Percentiles rank a stretch among this genome's conserved stretches.
These are phyloP conservation scores for Fomitiporia mediterranea DNA, from an alignment of 1,284 basidiomycete genomes.

Conservation along the genomic window DNA sequence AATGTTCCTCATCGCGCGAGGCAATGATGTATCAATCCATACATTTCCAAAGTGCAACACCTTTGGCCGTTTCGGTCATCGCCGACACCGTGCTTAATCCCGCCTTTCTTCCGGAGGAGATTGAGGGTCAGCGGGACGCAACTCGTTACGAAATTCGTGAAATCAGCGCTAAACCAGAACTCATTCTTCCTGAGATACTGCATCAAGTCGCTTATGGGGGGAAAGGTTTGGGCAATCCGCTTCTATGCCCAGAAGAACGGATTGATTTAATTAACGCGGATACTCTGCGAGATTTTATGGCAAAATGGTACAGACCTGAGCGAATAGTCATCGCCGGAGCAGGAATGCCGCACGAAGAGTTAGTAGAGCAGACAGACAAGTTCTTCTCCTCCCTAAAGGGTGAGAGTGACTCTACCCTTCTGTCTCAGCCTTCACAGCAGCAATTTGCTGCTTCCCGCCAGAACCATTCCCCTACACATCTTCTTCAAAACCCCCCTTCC, in stretches of 20 bases:
- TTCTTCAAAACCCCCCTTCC: constrained; percentile 40
- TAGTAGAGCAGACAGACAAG: constrained; percentile 82
- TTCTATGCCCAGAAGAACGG: constrained; percentile 85
- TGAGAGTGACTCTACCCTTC: constrained; percentile 29
- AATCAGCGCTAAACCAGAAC: constrained; percentile 85
- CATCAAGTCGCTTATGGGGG: constrained; percentile 82
- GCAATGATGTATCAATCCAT: constrained; percentile 98
- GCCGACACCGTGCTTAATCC: constrained; percentile 89
- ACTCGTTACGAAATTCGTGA: constrained; percentile 93
- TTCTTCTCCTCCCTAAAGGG: constrained; percentile 74
- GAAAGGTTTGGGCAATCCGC: constrained; percentile 82
- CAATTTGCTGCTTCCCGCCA: constrained; percentile 31
- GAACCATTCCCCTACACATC: constrained; percentile 40
- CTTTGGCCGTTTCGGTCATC: constrained; percentile 82
- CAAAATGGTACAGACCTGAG: constrained; percentile 88
- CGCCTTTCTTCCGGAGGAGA: constrained; percentile 72
- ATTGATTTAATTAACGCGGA: constrained; percentile 67
- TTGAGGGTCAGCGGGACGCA: constrained; percentile 81
- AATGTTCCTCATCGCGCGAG: constrained; percentile 89
- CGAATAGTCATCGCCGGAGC: constrained; percentile 93
- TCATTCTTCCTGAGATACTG: constrained; percentile 91
- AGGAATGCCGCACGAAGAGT: constrained; percentile 85
- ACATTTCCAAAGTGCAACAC: constrained; percentile 83
- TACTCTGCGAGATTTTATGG: constrained; percentile 65
- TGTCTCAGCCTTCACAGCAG: constrained; percentile 29